These are phyloP conservation scores for Cadophora sp. DNA, from an alignment of 2,329 filamentous ascomycete species.

Conservation along the genomic window DNA sequence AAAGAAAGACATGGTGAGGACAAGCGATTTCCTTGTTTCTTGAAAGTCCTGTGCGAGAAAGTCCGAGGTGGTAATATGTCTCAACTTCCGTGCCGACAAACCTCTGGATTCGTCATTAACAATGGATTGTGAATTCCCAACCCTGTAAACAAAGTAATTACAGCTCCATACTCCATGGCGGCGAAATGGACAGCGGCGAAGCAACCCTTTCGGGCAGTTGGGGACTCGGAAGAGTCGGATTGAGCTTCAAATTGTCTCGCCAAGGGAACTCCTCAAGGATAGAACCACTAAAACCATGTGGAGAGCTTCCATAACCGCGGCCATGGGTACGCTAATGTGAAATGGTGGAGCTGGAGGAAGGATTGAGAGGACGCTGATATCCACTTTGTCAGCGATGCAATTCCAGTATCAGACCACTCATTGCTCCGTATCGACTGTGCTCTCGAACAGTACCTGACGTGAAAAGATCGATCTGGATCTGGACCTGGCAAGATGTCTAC, in stretches of 20 bases:
- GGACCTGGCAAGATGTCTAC: not conserved
- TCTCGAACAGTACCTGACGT: not conserved
- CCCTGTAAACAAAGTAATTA: not conserved
- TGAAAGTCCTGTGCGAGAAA: constrained; percentile 14
- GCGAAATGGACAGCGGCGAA: not conserved
- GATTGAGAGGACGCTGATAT: not conserved
- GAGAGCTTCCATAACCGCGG: not conserved
- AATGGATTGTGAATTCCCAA: not conserved
- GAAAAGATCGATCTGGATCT: no score
- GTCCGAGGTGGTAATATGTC: no score
- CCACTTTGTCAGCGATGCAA: not conserved
- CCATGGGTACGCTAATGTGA: not conserved
- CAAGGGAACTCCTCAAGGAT: constrained; percentile 5
- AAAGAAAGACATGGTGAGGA: not conserved
- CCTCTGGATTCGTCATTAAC: not conserved
- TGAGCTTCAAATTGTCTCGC: constrained; percentile 66
- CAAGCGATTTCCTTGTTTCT: not conserved
- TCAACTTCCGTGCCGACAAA: no score
- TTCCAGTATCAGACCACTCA: not conserved
- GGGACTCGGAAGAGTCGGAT: not conserved
- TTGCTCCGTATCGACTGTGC: not conserved
- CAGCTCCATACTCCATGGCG: not conserved
- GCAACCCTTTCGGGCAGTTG: not conserved
- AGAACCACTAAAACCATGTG: not conserved
- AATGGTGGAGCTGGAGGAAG: not conserved